Base-by-base conservation (phyloP, 2,329 filamentous ascomycete genomes). In the Simplicillium sp. region DNA sequence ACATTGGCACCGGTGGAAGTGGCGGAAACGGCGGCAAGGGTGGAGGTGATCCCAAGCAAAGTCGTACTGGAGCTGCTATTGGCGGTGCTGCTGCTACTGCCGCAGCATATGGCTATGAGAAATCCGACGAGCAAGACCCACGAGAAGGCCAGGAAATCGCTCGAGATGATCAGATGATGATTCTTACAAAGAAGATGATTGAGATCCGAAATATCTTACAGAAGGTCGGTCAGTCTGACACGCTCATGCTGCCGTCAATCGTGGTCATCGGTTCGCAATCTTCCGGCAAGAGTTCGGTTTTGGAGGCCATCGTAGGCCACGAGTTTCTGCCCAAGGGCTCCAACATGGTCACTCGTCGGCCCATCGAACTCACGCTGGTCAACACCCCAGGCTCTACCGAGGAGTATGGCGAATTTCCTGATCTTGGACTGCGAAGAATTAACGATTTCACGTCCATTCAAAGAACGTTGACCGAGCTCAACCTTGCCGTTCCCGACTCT, bases 231-330 rank as follows among this genome's bases (percentile, higher is more conserved):
- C 90, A 98, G 66, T 94, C 89, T 1, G 87, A 84, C 48, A 80
- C 86, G 3, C 68, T 98, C 47, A 90, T 85, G 1, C 67, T 98
- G 16, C 92, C 92, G 0, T 97, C 94, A 0, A 98, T 98, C 43
- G 92, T 98, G n/a, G 92, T 98, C 31, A 96, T 98, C 51, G 92
- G 92, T 17, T 98, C 92, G 2, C 92, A 98, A 59, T 98, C 92
- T 1, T 97, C 92, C 0, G 92, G 92, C 33, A 98, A 98, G 67
- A 97, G 90, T 56, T 98, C 92, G 1, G 92, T 98, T 2, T 62
- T 98, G 37, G 92, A 98, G 61, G 87, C 92, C 15, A 94, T 98
- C 46, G 94, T 98, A 41, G 94, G 92, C 5, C 92, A 98, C 56
- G 92, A 98, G 54, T 98, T 98, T 51, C 67, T 98, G 36, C 94